A percentile compares a stretch with the other conserved stretches of the same genome.
phyloP scores from a whole-genome alignment of 352 stramenopile genomes.

The Aphanomyces euteiches region DNA sequence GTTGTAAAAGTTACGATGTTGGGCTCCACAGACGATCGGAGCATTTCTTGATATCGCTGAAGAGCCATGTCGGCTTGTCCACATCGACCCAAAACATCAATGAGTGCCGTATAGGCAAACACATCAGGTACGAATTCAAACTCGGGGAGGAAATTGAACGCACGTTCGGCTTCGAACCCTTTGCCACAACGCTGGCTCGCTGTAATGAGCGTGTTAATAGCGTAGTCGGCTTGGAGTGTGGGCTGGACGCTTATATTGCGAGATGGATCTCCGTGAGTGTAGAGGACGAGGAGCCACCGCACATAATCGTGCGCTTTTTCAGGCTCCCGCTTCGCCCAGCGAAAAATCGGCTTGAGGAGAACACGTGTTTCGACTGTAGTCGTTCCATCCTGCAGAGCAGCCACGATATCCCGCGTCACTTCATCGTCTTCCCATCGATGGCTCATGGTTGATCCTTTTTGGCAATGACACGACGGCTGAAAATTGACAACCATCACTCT shows the following conservation, averaged over 20 bases:
- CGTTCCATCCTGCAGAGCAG: constrained; percentile 36
- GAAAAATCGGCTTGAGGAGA: constrained; percentile 66
- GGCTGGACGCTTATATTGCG: constrained; percentile 42
- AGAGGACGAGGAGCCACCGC: constrained; percentile 61
- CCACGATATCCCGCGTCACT: constrained; percentile 40
- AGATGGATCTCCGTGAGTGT: constrained; percentile 42
- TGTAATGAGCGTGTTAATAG: constrained; percentile 74
- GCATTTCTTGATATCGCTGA: constrained; percentile 64
- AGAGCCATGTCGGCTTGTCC: constrained; percentile 34
- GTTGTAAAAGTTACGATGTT: constrained; percentile 80
- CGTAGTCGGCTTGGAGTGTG: constrained; percentile 59
- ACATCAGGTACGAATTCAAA: constrained; percentile 67
- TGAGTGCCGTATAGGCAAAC: constrained; percentile 80
- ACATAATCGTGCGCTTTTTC: constrained; percentile 68
- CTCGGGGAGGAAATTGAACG: constrained; percentile 47
- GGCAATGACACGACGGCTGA: too few relatives aligned
- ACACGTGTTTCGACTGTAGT: constrained; percentile 48
- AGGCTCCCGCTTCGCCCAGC: constrained; percentile 48
- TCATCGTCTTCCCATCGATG: constrained; percentile 42
- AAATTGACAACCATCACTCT: too few relatives aligned
- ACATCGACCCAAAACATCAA: constrained; percentile 59
- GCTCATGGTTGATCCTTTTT: background rate
- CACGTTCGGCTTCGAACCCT: constrained; percentile 50
- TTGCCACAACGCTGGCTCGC: constrained; percentile 64
- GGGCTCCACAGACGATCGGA: constrained; percentile 48